Percentiles rank a stretch among this genome's conserved stretches.
Evolutionary conservation across 352 stramenopile genomes (phyloP).

Genomic region (Pythium aquatile): DNA sequence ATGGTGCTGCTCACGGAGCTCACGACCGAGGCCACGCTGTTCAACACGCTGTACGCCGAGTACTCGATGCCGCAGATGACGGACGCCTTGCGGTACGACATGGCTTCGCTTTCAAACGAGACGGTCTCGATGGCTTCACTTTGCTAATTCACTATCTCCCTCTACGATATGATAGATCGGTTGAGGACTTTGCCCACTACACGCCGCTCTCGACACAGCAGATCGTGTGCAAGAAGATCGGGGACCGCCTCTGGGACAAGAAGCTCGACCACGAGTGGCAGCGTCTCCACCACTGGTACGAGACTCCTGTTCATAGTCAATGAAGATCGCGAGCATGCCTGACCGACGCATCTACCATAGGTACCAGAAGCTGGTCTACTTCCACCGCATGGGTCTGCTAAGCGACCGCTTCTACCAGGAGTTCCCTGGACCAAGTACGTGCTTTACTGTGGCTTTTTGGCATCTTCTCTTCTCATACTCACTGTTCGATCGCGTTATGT

Average conservation of each 20-base stretch:
- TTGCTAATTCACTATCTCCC: not conserved
- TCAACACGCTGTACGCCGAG: conserved; percentile 76
- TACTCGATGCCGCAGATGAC: conserved; percentile 61
- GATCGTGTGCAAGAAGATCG: conserved; percentile 42
- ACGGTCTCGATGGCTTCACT: not conserved
- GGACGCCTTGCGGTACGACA: conserved; percentile 48
- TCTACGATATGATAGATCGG: conserved; percentile 30
- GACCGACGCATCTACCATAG: conserved; percentile 15
- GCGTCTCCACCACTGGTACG: conserved; percentile 59
- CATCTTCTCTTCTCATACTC: not conserved
- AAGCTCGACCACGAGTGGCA: conserved; percentile 63
- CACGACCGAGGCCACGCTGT: conserved; percentile 64
- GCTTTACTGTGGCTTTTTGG: not conserved
- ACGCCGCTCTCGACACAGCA: conserved; percentile 36
- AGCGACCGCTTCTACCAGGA: conserved; percentile 63
- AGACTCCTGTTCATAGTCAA: not conserved
- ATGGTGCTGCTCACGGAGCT: conserved; percentile 75
- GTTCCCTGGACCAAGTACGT: conserved; percentile 54
- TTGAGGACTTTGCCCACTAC: conserved; percentile 55
- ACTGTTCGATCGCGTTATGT: not conserved
- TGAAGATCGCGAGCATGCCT: not conserved
- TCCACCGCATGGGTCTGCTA: conserved; percentile 65
- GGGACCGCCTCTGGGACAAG: conserved; percentile 47
- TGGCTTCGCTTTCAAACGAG: conserved; percentile 2
- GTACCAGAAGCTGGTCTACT: conserved; percentile 76